Percentiles rank a stretch among this genome's conserved stretches.
Conservation (phyloP, 2,329 filamentous ascomycete genomes). For the Pseudogymnoascus sp. region DNA sequence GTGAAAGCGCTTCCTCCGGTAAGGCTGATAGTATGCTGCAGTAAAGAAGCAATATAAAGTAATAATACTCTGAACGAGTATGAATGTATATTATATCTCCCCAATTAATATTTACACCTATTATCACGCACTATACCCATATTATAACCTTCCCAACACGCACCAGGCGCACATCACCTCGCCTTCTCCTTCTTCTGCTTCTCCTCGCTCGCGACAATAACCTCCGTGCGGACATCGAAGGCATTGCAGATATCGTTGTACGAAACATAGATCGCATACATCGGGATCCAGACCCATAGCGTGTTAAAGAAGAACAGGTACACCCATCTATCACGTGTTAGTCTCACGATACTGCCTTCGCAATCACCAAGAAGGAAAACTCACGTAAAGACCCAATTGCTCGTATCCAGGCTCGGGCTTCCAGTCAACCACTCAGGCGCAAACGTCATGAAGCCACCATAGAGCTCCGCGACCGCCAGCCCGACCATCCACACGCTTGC, state of each 20-base stretch:
- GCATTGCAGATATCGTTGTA: slow-evolving; percentile 47
- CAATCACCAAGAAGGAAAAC: not conserved
- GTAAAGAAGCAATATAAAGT: not conserved
- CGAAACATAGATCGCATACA: slow-evolving; percentile 50
- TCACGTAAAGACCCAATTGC: slow-evolving; percentile 56
- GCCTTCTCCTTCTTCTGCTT: slow-evolving; percentile 28
- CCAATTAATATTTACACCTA: not conserved
- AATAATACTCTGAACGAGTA: not conserved
- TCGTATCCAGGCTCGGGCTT: slow-evolving; percentile 53
- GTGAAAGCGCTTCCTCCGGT: not conserved
- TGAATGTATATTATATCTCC: not conserved
- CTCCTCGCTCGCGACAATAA: slow-evolving; percentile 21
- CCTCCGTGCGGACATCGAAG: slow-evolving; percentile 34
- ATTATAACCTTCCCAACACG: not conserved
- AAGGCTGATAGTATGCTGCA: not conserved
- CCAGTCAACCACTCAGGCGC: slow-evolving; percentile 60
- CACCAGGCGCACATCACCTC: slow-evolving; percentile 4
- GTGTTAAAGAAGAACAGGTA: slow-evolving; percentile 63
- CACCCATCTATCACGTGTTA: slow-evolving; percentile 38
- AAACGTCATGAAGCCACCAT: slow-evolving; percentile 65
- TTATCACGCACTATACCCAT: not conserved
- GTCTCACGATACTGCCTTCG: not conserved
- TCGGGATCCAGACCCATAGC: slow-evolving; percentile 57
- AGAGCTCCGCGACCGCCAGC: slow-evolving; percentile 57
- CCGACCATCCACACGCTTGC: slow-evolving; percentile 56